A percentile compares a stretch with the other conserved stretches of the same genome.
Evolutionary conservation across 2,329 filamentous ascomycete species (phyloP).

Genomic region (Scortechinia acanthostroma): DNA sequence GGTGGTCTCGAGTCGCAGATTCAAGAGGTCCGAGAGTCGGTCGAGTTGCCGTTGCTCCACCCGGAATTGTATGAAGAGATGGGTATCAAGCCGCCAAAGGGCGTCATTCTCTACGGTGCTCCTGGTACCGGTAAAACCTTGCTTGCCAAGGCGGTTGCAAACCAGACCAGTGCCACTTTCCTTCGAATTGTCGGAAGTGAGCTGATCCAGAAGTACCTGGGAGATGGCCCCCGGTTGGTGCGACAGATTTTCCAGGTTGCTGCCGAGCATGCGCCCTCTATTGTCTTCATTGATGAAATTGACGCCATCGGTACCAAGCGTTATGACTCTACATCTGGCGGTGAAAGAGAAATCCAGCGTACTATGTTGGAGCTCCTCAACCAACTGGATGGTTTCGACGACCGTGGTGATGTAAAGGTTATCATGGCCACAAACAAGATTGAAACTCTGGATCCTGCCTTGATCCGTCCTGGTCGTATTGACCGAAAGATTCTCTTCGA

Average conservation of each 20-base stretch:
- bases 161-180: constrained; percentile 98
- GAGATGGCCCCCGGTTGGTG: constrained; percentile 88
- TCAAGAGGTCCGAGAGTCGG: constrained; percentile 93
- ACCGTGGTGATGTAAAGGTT: constrained; percentile 97
- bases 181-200: constrained; percentile 94
- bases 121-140: constrained; percentile 96
- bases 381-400: constrained; percentile 96
- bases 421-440: constrained; percentile 99
- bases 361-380: constrained; percentile 98
- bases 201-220: constrained; percentile 96
- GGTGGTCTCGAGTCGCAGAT: constrained; percentile 92
- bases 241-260: constrained; percentile 74
- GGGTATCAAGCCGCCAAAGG: constrained; percentile 99
- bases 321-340: constrained; percentile 93
- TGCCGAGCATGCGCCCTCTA: constrained; percentile 89
- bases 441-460: constrained; percentile 87
- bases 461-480: constrained; percentile 95
- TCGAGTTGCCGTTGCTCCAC: constrained; percentile 88
- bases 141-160: constrained; percentile 92
- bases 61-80: constrained; percentile 98
- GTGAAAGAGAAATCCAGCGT: constrained; percentile 93
- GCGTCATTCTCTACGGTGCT: constrained; percentile 95
- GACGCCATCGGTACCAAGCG: constrained; percentile 98
- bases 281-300: constrained; percentile 98
- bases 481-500: constrained; percentile 87